A percentile compares a stretch with the other conserved stretches of the same genome.
Evolutionary conservation across 768 basidiomycete species (phyloP).

Genomic region (Xerocomus brunneocitrinus): DNA sequence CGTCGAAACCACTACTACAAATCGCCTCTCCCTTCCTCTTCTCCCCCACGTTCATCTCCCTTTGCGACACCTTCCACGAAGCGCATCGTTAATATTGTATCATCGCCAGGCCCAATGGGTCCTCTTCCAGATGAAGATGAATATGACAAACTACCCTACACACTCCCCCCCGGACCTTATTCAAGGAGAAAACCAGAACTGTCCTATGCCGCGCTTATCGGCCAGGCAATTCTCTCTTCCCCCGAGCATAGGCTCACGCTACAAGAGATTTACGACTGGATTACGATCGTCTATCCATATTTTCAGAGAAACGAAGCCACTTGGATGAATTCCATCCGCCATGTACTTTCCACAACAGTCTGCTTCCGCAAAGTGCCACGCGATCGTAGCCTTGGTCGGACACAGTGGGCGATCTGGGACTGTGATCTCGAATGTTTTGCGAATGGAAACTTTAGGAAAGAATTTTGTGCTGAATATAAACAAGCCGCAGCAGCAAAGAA

Average conservation of each 20-base stretch:
- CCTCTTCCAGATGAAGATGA: slow-evolving; percentile 60
- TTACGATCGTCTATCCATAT: slow-evolving; percentile 88
- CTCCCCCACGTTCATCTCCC: slow-evolving; percentile 56
- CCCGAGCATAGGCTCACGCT: slow-evolving; percentile 80
- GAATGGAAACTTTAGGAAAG: slow-evolving; percentile 77
- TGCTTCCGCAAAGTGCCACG: slow-evolving; percentile 85
- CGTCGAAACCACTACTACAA: slow-evolving; percentile 39
- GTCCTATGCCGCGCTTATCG: slow-evolving; percentile 94
- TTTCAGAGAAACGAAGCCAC: slow-evolving; percentile 91
- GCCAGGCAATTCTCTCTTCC: slow-evolving; percentile 88
- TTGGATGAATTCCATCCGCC: slow-evolving; percentile 99
- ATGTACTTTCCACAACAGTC: slow-evolving; percentile 88
- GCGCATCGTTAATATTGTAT: slow-evolving; percentile 66
- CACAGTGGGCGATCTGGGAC: slow-evolving; percentile 84
- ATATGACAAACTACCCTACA: slow-evolving; percentile 65
- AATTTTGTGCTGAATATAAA: slow-evolving; percentile 39
- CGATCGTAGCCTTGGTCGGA: slow-evolving; percentile 73
- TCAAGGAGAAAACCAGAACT: slow-evolving; percentile 73
- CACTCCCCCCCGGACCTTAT: slow-evolving; percentile 81
- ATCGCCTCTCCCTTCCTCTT: slow-evolving; percentile 57
- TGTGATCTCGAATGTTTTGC: slow-evolving; percentile 80
- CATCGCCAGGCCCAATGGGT: slow-evolving; percentile 78
- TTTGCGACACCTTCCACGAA: slow-evolving; percentile 55
- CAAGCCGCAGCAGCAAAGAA: slow-evolving; percentile 29
- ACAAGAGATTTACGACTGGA: slow-evolving; percentile 95